Evolutionary conservation across 805 yeast species (phyloP).

Genomic region (Candida broadrunensis): DNA sequence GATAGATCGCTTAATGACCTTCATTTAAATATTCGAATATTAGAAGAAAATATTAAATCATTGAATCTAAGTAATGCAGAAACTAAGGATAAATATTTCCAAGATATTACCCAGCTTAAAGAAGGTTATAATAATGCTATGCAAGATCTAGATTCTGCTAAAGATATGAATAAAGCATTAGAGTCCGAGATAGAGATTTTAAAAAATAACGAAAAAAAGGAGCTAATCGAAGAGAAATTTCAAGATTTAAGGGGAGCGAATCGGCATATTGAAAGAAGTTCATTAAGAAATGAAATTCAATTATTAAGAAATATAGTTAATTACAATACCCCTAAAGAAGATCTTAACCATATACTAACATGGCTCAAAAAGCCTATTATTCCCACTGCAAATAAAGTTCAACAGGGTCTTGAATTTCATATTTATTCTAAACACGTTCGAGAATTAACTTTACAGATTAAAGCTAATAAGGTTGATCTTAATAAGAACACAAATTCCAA

Average conservation of each 20-base stretch:
- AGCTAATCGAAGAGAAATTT: constrained; percentile 16
- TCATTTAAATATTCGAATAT: constrained; percentile 40
- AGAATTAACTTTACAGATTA: constrained; percentile 1
- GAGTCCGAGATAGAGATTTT: neutral
- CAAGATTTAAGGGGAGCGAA: constrained; percentile 30
- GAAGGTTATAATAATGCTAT: neutral
- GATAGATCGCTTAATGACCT: constrained; percentile 40
- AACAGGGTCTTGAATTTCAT: neutral
- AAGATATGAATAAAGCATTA: neutral
- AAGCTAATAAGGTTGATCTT: constrained; percentile 8
- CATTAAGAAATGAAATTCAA: constrained; percentile 43
- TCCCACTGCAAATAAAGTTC: neutral
- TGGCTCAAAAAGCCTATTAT: neutral
- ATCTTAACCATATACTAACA: neutral
- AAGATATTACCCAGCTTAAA: neutral
- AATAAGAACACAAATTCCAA: constrained; percentile 8
- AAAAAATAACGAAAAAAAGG: neutral
- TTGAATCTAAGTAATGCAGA: constrained; percentile 7
- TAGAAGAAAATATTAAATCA: constrained; percentile 41
- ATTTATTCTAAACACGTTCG: constrained; percentile 3
- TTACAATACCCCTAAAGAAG: neutral
- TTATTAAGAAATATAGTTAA: constrained; percentile 34
- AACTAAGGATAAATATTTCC: neutral
- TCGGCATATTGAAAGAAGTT: constrained; percentile 27
- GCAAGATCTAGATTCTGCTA: neutral